phyloP scores from a whole-genome alignment of 1,284 basidiomycete species.

The Uromyces viciae-fabae region DNA sequence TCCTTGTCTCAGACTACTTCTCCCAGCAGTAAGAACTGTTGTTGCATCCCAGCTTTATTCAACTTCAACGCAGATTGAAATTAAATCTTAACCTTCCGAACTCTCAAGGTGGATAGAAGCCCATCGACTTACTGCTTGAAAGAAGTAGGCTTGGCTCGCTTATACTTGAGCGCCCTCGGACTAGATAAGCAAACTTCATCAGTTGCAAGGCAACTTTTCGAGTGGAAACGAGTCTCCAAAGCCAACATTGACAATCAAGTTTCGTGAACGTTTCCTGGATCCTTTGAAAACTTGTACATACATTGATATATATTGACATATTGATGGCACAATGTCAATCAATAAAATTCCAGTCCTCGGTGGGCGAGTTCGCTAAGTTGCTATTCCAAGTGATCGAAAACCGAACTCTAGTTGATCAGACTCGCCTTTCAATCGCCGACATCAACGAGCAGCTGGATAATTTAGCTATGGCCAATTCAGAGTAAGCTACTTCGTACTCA shows the following conservation, averaged over 20 bases:
- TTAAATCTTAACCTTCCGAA: not conserved
- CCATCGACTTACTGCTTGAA: constrained; percentile 84
- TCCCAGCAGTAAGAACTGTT: constrained; percentile 57
- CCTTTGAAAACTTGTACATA: not conserved
- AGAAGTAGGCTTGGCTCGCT: constrained; percentile 82
- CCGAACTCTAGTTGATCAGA: constrained; percentile 74
- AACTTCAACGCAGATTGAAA: not conserved
- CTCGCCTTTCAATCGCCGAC: constrained; percentile 70
- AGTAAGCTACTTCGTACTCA: constrained; percentile 60
- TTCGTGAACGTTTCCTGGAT: not conserved
- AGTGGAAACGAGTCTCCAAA: constrained; percentile 79
- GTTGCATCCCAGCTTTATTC: not conserved
- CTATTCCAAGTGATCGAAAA: constrained; percentile 77
- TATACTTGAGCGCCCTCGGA: constrained; percentile 80
- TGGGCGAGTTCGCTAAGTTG: constrained; percentile 80
- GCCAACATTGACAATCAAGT: constrained; percentile 59
- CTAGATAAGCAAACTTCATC: constrained; percentile 72
- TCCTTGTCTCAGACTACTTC: constrained; percentile 57
- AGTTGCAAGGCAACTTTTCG: constrained; percentile 67
- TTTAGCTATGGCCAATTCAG: constrained; percentile 63
- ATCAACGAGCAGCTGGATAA: constrained; percentile 75
- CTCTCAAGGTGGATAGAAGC: constrained; percentile 75
- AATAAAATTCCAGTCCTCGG: constrained; percentile 24
- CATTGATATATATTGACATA: no score
- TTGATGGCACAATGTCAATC: no score